These are phyloP conservation scores for Paecilomyces niveus DNA, from an alignment of 2,329 filamentous ascomycete species.

Conservation along the genomic window DNA sequence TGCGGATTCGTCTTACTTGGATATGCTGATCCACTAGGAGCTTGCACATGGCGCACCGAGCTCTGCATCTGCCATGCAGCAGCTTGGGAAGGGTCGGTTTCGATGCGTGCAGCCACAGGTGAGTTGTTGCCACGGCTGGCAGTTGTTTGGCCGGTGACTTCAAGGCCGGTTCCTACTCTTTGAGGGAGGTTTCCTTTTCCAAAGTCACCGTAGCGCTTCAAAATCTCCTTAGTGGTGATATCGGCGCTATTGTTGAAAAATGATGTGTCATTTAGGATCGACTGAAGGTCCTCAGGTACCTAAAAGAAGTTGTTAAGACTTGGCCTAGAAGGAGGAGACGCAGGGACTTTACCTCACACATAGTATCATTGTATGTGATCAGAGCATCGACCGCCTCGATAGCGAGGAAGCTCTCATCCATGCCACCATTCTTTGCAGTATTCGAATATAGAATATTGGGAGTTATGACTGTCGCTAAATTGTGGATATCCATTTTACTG, in stretches of 20 bases:
- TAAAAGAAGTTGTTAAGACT: conserved; percentile 29
- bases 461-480: conserved; percentile 92
- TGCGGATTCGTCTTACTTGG: conserved; percentile 17
- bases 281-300: conserved; percentile 89
- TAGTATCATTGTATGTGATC: conserved; percentile 88
- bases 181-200: conserved; percentile 55
- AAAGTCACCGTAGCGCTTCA: conserved; percentile 86
- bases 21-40: conserved; percentile 32
- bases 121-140: conserved; percentile 33
- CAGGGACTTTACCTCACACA: conserved; percentile 74
- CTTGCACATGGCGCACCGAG: conserved; percentile 67
- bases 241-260: conserved; percentile 78
- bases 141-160: conserved; percentile 41
- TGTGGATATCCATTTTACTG: conserved; percentile 98
- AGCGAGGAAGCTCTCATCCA: conserved; percentile 83
- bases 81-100: conserved; percentile 72
- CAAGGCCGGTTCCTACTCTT: conserved; percentile 47
- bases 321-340: conserved; percentile 70
- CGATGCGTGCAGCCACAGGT: conserved; percentile 58
- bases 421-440: conserved; percentile 61
- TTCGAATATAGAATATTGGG: conserved; percentile 84
- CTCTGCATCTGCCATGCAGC: conserved; percentile 72
- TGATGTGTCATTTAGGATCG: conserved; percentile 73
- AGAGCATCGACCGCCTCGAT: conserved; percentile 89
- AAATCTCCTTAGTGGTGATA: conserved; percentile 92